phyloP scores from a whole-genome alignment of 1,284 basidiomycete genomes.

The Cutaneotrichosporon spelunceum region DNA sequence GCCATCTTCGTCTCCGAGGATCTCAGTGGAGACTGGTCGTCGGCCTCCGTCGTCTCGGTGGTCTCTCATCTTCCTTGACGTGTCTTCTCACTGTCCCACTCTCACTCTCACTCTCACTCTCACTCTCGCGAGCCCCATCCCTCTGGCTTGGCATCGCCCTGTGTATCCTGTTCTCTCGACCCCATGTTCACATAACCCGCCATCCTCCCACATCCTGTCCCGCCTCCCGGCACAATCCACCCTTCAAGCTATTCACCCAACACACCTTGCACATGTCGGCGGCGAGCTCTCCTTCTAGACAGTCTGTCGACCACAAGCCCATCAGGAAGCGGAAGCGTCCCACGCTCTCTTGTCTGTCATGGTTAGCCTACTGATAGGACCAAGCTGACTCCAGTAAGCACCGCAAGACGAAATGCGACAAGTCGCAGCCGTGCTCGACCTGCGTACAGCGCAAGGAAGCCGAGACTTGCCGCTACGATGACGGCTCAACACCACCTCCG shows the following conservation, averaged over 20 bases:
- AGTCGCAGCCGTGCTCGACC: slow-evolving; percentile 3
- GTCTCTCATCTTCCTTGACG: too few species aligned
- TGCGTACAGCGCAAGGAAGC: slow-evolving; percentile 4
- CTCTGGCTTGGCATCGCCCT: too few species aligned
- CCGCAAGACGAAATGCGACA: slow-evolving; percentile 7
- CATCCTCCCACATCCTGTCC: not conserved
- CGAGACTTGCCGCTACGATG: slow-evolving; percentile 4
- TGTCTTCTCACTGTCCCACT: too few species aligned
- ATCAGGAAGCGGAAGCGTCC: slow-evolving; percentile 2
- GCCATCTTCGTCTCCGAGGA: too few species aligned
- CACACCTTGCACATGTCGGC: not conserved
- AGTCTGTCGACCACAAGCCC: not conserved
- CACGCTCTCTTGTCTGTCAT: slow-evolving; percentile 1
- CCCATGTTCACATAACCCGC: too few species aligned
- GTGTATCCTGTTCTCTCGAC: not conserved
- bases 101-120: too few species aligned
- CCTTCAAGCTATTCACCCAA: not conserved
- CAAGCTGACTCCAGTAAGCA: not conserved
- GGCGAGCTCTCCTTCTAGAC: not conserved
- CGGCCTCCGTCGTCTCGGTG: too few species aligned
- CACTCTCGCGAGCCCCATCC: too few species aligned
- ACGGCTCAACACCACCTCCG: slow-evolving; percentile 1
- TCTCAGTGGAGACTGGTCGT: too few species aligned
- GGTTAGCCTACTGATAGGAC: not conserved
- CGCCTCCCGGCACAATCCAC: not conserved